Evolutionary conservation across 2,329 filamentous ascomycete species (phyloP).

Genomic region (Xylariales sp.): DNA sequence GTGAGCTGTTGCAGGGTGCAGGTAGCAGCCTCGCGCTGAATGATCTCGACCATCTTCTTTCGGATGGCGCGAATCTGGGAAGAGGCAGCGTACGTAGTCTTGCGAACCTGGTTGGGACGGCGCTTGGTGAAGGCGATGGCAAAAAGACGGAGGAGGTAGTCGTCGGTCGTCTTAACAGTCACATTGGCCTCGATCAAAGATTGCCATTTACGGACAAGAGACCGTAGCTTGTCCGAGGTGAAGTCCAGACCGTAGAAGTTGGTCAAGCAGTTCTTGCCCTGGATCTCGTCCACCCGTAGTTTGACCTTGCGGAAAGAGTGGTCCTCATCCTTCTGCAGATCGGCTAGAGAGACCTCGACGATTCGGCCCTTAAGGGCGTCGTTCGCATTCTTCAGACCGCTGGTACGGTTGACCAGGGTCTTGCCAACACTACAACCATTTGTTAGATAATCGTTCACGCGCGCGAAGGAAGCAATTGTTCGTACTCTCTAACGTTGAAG

Average conservation of each 20-base stretch:
- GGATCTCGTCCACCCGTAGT: constrained; percentile 97
- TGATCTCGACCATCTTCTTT: constrained; percentile 99
- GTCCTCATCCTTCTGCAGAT: constrained; percentile 99
- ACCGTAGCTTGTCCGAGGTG: constrained; percentile 99
- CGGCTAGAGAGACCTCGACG: constrained; percentile 97
- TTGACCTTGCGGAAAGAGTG: constrained; percentile 99
- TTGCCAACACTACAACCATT: constrained; percentile 85
- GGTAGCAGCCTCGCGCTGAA: constrained; percentile 92
- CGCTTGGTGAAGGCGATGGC: constrained; percentile 99
- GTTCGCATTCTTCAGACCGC: constrained; percentile 99
- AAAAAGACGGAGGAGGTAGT: constrained; percentile 99
- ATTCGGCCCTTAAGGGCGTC: constrained; percentile 98
- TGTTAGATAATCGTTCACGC: constrained; percentile 43
- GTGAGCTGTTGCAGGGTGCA: constrained; percentile 97
- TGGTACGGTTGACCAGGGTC: constrained; percentile 99
- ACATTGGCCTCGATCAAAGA: constrained; percentile 99
- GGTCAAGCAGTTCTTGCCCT: constrained; percentile 99
- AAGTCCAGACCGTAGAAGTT: constrained; percentile 99
- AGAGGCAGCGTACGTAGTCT: constrained; percentile 97
- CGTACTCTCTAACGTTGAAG: constrained; percentile 97
- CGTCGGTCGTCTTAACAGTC: constrained; percentile 99
- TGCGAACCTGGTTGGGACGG: constrained; percentile 99
- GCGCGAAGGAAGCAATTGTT: constrained; percentile 41
- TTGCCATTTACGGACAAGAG: constrained; percentile 99
- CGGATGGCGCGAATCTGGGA: constrained; percentile 98